Evolutionary conservation across 2,329 filamentous ascomycete genomes (phyloP), one percentile per base, ranked within the genome.

Genomic region (Sclerotinia glacialis): DNA sequence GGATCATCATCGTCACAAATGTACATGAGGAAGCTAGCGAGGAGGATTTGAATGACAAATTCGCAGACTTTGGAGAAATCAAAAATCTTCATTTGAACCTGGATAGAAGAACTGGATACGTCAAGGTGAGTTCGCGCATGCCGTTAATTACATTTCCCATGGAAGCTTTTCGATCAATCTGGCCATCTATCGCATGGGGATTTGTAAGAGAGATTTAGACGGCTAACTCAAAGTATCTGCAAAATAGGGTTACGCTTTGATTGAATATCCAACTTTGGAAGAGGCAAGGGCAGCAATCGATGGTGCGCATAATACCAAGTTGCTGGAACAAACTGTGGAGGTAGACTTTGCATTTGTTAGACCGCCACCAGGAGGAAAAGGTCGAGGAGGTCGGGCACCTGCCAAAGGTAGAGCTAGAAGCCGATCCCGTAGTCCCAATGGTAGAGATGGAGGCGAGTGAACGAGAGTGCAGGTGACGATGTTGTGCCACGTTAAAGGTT

Each of bases 261-360:
- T 95, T 77, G 92, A 95, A 77, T 95, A 93, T 78, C 83, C 90
- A 1, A 94, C 91, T 0, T 81, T 93, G 50, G 84, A 88, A 70
- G 91, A 95, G 77, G 91, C 91, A 18, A 86, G 89, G 70, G 89
- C 89, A n/a, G 91, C 91, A 54, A 92, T 95, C 74, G 88, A 92
- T 77, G 89, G 87, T 73, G 89, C 89, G n/a, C 85, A 95, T 77
- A 82, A 87, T 69, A 86, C 88, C 52, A 91, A 93, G 78, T 81
- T 95, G 66, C 84, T 95, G 54, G 91, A 95, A 73, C 91, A 95
- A 82, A 92, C 89, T 9, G 84, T 95, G 70, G 81, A 85, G 67
- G 91, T 94, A 68, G 91, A 95, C 79, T 95, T 93, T 78, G 92
- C 91, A 1, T 95, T 95, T 76, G 91, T 95, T 67, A 82, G 91